Base-by-base conservation (phyloP, 2,329 filamentous ascomycete genomes). In the Ophiostoma himal-ulmi region DNA sequence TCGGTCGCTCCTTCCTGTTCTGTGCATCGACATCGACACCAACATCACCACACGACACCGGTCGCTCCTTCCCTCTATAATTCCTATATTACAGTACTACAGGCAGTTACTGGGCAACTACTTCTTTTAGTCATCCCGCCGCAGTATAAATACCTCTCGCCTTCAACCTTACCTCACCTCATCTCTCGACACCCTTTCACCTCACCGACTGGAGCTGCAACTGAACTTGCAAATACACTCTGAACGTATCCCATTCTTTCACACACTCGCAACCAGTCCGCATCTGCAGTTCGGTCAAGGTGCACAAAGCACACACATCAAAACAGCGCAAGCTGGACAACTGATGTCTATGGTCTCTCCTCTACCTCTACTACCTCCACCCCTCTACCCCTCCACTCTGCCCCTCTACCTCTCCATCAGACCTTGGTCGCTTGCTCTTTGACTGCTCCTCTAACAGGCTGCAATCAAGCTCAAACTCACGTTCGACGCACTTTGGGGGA, bases 401-500 rank as follows among this genome's bases (percentile, higher is more conserved):
- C 44, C 17, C 44, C 17, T 48, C 44, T 6, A n/a, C 44, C 17
- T 20, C 17, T 48, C 44, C 5, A n/a, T 20, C 44, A n/a, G 44
- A 48, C 44, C 8, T 48, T 5, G 44, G 44, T 48, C 41, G 20
- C 41, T 44, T 44, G 41, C 41, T 44, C 14, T 17, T 44, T 39
- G 30, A 30, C 41, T 44, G 5, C 10, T 10, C 37, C 41, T 17
- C 41, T 44, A 14, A 14, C 17, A 44, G 41, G 41, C 41, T 44
- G 13, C 41, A 44, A 44, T 44, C 52, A 57, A 22, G 52, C 22
- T 57, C 60, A 34, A 20, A 36, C 57, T 17, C 26, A 37, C 69
- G 36, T 54, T 34, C 65, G 57, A 68, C 66, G 66, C 52, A 68
- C 71, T 81, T 81, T 83, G 83, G 92, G 93, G 91, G 93, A 96